phyloP scores from a whole-genome alignment of 192 early-diverging fungal genomes.

The Linnemannia elongata region DNA sequence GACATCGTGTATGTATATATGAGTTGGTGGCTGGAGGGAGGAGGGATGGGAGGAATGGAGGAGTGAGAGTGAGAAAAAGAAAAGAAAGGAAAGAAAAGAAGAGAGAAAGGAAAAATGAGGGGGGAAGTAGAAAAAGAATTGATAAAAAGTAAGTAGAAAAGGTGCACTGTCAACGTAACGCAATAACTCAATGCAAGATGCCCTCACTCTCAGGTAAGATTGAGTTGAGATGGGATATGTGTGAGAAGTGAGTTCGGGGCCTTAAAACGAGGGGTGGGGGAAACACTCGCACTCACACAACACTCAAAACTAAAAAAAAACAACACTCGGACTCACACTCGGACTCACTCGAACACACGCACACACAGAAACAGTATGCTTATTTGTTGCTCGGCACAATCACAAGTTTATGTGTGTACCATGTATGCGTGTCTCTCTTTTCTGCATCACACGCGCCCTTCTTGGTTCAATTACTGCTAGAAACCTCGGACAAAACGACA shows the following conservation, averaged over 20 bases:
- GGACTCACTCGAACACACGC: not conserved
- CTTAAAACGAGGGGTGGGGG: slow-evolving; percentile 10
- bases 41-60: not conserved
- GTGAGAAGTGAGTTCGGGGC: not conserved
- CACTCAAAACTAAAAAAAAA: not conserved
- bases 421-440: slow-evolving; percentile 6
- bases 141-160: not conserved
- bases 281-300: not conserved
- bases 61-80: not conserved
- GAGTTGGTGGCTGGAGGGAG: not conserved
- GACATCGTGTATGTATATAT: slow-evolving; percentile 35
- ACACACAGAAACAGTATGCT: not conserved
- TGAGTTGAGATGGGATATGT: too few relatives aligned
- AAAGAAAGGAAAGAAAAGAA: not conserved
- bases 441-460: not conserved
- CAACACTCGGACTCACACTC: slow-evolving; percentile 1
- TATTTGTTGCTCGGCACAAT: not conserved
- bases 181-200: not conserved
- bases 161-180: slow-evolving; percentile 3
- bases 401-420: not conserved
- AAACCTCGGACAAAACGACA: not conserved
- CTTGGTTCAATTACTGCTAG: not conserved
- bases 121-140: not conserved
- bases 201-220: too few relatives aligned
- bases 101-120: not conserved